These are phyloP conservation scores for Ceratobasidium sp. DNA, from an alignment of 1,284 basidiomycete species.

Conservation along the genomic window DNA sequence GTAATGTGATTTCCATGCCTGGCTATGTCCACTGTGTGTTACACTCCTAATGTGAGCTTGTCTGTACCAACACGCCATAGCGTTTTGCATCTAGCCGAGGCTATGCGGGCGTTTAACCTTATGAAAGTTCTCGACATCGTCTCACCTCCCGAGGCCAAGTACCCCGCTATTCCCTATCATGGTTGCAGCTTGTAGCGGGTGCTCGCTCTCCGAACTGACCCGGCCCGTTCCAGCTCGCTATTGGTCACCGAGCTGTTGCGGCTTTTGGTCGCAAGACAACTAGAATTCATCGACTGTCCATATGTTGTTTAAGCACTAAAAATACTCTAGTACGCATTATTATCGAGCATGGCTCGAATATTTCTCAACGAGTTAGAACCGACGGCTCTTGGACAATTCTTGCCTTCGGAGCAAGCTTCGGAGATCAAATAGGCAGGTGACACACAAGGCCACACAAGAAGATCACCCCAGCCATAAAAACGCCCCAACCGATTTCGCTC, in stretches of 20 bases:
- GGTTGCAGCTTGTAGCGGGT: too few relatives aligned
- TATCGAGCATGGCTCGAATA: too few relatives aligned
- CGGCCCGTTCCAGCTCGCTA: not conserved
- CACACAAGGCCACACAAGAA: constrained; percentile 23
- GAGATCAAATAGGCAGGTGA: not conserved
- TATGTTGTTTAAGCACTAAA: not conserved
- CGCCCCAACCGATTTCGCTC: constrained; percentile 32
- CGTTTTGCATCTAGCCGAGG: not conserved
- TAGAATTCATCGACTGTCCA: not conserved
- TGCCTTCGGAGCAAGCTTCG: too few relatives aligned
- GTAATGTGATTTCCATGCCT: not conserved
- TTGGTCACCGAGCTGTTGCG: not conserved
- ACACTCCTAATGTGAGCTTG: constrained; percentile 1
- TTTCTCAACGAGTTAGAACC: too few relatives aligned
- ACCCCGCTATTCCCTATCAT: not conserved
- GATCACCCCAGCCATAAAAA: constrained; percentile 27
- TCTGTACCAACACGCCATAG: not conserved
- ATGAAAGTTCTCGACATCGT: not conserved
- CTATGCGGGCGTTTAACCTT: not conserved
- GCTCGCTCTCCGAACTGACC: not conserved
- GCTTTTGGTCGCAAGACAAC: too few relatives aligned
- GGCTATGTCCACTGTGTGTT: not conserved
- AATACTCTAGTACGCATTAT: too few relatives aligned
- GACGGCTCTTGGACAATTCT: too few relatives aligned
- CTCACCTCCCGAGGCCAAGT: not conserved